Evolutionary conservation across 805 yeast genomes (phyloP).

Genomic region (Metschnikowia cerradonensis): DNA sequence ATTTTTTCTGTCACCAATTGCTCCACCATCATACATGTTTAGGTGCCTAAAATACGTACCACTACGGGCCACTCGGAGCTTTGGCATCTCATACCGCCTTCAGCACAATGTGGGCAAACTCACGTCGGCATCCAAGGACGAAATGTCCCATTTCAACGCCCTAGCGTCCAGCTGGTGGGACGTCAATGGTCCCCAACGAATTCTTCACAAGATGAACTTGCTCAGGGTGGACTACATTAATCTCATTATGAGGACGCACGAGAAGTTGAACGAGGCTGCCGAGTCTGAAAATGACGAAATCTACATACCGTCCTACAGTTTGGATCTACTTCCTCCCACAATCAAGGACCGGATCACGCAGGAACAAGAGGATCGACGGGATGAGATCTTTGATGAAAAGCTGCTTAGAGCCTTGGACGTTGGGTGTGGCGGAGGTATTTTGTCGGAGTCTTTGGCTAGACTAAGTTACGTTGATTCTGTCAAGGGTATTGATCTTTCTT

Average conservation of each 20-base stretch:
- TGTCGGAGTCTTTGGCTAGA: conserved; percentile 84
- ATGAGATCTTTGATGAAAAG: conserved; percentile 29
- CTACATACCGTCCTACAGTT: conserved; percentile 75
- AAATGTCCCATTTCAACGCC: conserved; percentile 75
- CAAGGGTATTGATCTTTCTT: conserved; percentile 80
- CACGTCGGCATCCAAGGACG: conserved; percentile 52
- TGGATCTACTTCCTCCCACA: conserved; percentile 59
- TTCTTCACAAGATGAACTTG: conserved; percentile 90
- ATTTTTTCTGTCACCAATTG: conserved; percentile 1
- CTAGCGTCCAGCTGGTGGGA: conserved; percentile 99
- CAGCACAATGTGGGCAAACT: conserved; percentile 9
- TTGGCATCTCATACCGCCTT: conserved; percentile 3
- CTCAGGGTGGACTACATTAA: conserved; percentile 83
- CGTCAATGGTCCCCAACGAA: conserved; percentile 84
- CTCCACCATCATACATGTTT: conserved; percentile 6
- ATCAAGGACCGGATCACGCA: conserved; percentile 44
- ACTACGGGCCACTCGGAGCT: conserved; percentile 4
- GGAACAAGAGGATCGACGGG: conserved; percentile 49
- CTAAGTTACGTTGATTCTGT: conserved; percentile 59
- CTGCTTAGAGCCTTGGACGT: conserved; percentile 67
- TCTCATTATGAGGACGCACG: conserved; percentile 47
- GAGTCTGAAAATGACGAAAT: conserved; percentile 40
- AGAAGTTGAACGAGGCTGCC: conserved; percentile 36
- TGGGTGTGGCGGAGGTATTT: conserved; percentile 98
- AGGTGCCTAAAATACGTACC: conserved; percentile 7